A percentile compares a stretch with the other conserved stretches of the same genome.
phyloP scores from a whole-genome alignment of 2,329 filamentous ascomycete genomes.

The Xylariaceae sp. region DNA sequence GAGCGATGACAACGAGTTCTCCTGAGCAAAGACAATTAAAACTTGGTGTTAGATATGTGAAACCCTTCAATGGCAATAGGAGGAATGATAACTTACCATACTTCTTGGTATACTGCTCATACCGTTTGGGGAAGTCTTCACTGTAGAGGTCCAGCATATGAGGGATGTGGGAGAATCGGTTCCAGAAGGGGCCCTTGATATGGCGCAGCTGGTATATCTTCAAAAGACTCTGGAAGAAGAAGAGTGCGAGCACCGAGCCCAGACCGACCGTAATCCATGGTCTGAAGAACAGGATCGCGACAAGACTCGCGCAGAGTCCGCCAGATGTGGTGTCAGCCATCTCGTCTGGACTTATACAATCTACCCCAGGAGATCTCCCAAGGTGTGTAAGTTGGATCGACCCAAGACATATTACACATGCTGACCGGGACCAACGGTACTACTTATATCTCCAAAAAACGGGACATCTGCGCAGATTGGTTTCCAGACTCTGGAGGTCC shows the following conservation, averaged over 20 bases:
- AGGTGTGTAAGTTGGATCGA: neutral
- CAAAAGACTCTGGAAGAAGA: neutral
- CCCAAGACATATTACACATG: neutral
- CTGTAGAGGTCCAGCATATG: conserved; percentile 26
- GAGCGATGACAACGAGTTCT: conserved; percentile 7
- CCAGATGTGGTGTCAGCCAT: neutral
- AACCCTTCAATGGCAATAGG: neutral
- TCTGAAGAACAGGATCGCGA: neutral
- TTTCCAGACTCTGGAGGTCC: too few species aligned
- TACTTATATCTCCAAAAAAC: too few species aligned
- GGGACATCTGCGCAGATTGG: too few species aligned
- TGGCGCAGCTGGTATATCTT: conserved; percentile 17
- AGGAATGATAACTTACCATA: conserved; percentile 22
- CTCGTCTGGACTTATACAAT: neutral
- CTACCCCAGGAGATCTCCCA: neutral
- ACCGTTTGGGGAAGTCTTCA: conserved; percentile 25
- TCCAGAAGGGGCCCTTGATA: conserved; percentile 24
- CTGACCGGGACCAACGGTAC: too few species aligned
- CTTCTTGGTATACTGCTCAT: conserved; percentile 25
- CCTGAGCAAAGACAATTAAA: conserved; percentile 1
- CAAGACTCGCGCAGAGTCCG: neutral
- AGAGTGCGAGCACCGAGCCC: neutral
- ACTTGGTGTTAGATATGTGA: neutral
- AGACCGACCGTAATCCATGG: neutral
- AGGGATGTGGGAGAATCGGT: conserved; percentile 22